Conservation (phyloP, 1,139 yeast genomes). For the Pichia terricola region DNA sequence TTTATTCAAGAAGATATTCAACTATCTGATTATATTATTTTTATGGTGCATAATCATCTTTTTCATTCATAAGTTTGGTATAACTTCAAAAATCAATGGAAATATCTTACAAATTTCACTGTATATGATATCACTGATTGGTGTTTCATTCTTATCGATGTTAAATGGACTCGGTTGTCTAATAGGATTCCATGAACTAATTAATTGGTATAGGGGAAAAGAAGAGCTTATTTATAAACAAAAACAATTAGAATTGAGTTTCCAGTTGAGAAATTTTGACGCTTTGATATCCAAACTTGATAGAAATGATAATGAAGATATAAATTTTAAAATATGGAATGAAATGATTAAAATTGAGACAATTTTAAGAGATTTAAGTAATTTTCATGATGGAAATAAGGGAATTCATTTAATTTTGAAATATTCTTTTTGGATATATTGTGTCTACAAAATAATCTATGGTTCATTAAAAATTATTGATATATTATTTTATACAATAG, state of each 20-base stretch:
- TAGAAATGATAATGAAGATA: neutral
- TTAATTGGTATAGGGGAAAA: slow-evolving; percentile 14
- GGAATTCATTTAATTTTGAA: slow-evolving; percentile 2
- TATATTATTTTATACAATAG: slow-evolving; percentile 5
- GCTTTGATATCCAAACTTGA: neutral
- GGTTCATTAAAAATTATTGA: slow-evolving; percentile 3
- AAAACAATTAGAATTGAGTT: slow-evolving; percentile 9
- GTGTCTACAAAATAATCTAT: slow-evolving; percentile 51
- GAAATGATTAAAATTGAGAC: slow-evolving; percentile 7
- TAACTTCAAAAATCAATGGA: slow-evolving; percentile 3
- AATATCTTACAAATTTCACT: slow-evolving; percentile 21
- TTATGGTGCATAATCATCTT: slow-evolving; percentile 15
- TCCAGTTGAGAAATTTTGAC: slow-evolving; percentile 12
- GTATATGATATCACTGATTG: slow-evolving; percentile 39
- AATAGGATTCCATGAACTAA: slow-evolving; percentile 29
- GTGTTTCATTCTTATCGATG: slow-evolving; percentile 40
- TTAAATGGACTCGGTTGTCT: slow-evolving; percentile 46
- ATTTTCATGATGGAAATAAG: neutral
- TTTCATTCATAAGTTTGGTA: slow-evolving; percentile 3
- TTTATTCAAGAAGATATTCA: neutral
- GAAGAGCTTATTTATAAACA: slow-evolving; percentile 3
- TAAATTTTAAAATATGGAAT: slow-evolving; percentile 1
- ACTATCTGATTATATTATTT: neutral
- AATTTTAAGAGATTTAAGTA: slow-evolving; percentile 4
- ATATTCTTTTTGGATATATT: slow-evolving; percentile 44